These are phyloP conservation scores for Rhynchospora pubera DNA, from an alignment of 176 grass and related monocot genomes.

Conservation along the genomic window DNA sequence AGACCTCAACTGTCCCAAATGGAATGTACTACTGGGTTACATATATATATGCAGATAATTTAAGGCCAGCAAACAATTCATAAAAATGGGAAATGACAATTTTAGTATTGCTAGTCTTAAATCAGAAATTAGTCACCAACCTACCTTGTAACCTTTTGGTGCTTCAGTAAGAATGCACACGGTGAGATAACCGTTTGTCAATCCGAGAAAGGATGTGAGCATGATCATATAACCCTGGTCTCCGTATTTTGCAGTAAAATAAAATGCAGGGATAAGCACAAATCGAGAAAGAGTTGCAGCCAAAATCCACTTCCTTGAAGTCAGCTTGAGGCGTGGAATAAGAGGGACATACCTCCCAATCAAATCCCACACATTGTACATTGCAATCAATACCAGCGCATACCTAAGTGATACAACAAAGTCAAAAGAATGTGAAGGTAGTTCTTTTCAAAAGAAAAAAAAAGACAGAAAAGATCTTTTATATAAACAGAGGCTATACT, in stretches of 20 bases:
- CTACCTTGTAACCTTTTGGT: slow-evolving; percentile 63
- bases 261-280: slow-evolving; percentile 59
- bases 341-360: slow-evolving; percentile 69
- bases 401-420: slow-evolving; percentile 36
- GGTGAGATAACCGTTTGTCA: slow-evolving; percentile 58
- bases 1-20: not conserved
- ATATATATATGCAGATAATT: not conserved
- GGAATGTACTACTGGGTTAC: not conserved
- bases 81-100: not conserved
- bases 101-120: not conserved
- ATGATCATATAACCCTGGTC: slow-evolving; percentile 76
- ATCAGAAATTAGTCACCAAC: not conserved
- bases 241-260: slow-evolving; percentile 60
- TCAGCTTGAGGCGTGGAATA: slow-evolving; percentile 36
- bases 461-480: not conserved
- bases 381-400: slow-evolving; percentile 51
- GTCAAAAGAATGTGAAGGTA: not conserved
- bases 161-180: slow-evolving; percentile 54
- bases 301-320: slow-evolving; percentile 48
- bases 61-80: not conserved
- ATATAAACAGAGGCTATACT: not conserved
- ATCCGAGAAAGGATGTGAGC: slow-evolving; percentile 48
- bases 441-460: not conserved
- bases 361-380: slow-evolving; percentile 62
- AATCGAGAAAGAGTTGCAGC: slow-evolving; percentile 31